These are phyloP conservation scores for Aspergillus japonicus DNA, from an alignment of 2,329 filamentous ascomycete species.

Conservation along the genomic window DNA sequence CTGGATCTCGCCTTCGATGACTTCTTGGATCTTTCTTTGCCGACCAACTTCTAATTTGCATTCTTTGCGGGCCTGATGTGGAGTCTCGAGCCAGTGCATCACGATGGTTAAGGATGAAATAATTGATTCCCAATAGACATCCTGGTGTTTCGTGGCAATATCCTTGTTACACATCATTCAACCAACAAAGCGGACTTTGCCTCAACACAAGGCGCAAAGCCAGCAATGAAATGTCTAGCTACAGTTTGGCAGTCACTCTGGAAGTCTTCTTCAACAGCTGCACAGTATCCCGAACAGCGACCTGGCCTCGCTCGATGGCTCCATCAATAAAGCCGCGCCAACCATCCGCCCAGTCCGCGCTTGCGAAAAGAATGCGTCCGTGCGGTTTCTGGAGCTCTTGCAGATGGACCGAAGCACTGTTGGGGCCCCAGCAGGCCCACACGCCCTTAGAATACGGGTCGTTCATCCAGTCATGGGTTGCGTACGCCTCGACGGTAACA, in stretches of 20 bases:
- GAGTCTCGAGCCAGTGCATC: no score
- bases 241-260: not conserved
- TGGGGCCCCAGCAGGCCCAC: constrained; percentile 25
- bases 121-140: no score
- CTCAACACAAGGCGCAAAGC: no score
- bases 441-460: constrained; percentile 30
- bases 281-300: constrained; percentile 2
- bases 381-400: constrained; percentile 26
- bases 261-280: not conserved
- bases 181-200: no score
- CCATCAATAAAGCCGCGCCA: constrained; percentile 40
- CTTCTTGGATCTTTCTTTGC: constrained; percentile 36
- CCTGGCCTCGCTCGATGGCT: constrained; percentile 31
- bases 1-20: constrained; percentile 37
- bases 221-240: no score
- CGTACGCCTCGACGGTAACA: constrained; percentile 10
- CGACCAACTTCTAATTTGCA: constrained; percentile 4
- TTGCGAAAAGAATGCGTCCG: constrained; percentile 32
- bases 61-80: no score
- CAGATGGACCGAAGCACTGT: constrained; percentile 15
- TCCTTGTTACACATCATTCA: no score
- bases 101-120: no score
- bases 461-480: constrained; percentile 29
- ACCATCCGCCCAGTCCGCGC: constrained; percentile 35
- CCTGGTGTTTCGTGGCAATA: no score